Base-by-base conservation (phyloP, 192 early-diverging fungal genomes). In the Entomortierella lignicola region DNA sequence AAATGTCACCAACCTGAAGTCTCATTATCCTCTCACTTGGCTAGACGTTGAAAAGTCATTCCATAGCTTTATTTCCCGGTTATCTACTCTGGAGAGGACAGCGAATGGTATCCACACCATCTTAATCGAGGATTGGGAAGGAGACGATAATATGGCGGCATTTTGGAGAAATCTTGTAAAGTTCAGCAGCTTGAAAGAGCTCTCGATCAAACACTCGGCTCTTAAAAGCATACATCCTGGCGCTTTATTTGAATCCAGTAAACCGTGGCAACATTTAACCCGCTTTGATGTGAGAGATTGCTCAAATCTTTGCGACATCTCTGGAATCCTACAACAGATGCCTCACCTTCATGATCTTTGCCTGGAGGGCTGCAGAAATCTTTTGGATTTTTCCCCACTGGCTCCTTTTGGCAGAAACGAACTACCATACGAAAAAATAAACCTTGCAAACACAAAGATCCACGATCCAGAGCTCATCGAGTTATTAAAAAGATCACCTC, bases 101-200 rank as follows among this genome's bases (percentile, higher is more conserved):
- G 72, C 72, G 0, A 37, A 58, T 25, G 65, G 59, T 5, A 17
- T 75, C 8, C 58, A 41, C 1, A 5, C 0, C 8, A 3, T 63
- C 12, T 17, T 44, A 15, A 51, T 75, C 25, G 65, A 75, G 17
- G 60, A 61, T 4, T 75, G 72, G 72, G 65, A 75, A 5, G 50
- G 37, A 3, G 37, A 32, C 0, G 20, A 8, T 0, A 42, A 41
- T 11, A 27, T 75, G 26, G 29, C 27, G 32, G 18, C 26, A 1
- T 8, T 74, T 4, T 61, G 43, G 63, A n/a, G 20, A 8, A 15
- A 5, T 0, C 27, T 74, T 27, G 23, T 18, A 0, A 27, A 10
- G n/a, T 48, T 66, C 27, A 12, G 31, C 4, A 8, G 18, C 7
- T 15, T 74, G 39, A 21, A 11, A 13, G 27, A 54, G 8, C 57